Base-by-base conservation (phyloP, 441 rosid species). In the Populus trichocarpa region DNA sequence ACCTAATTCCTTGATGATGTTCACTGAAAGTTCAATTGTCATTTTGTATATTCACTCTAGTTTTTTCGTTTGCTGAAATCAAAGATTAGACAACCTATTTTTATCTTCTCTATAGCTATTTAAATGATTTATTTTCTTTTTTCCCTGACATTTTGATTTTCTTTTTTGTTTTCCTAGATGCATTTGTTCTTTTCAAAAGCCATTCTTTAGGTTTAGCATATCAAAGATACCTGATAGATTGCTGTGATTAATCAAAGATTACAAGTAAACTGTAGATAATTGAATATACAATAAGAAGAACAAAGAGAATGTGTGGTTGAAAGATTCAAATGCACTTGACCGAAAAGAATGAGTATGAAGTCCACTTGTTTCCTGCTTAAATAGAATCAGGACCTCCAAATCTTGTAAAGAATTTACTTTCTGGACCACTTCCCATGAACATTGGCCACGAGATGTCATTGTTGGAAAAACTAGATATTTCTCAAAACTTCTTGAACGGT, bases 381-480 rank as follows among this genome's bases (percentile, higher is more conserved):
- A 46, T 46, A 46, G 57, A 46, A 46, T 46, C 57, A 14, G 57
- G 57, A 14, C 57, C 57, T 46, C 57, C 57, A 46, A 46, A 46
- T 46, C 59, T 16, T 6, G 0, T 16, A 50, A 50, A 16, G 2
- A 77, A 36, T n/a, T 57, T 30, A 18, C 69, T 76, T 76, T 76
- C 79, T 10, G 74, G 79, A 16, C 12, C 26, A 38, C n/a, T 78
- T 66, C 80, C 80, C 67, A 28, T 14, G 14, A 72, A 72, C 23
- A 78, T 72, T 18, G 23, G 71, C 30, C 67, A 67, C 8, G 8
- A 46, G 70, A 72, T 78, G 79, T 74, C 80, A 65, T 32, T 14
- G n/a, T 67, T 23, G 5, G 25, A 38, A 9, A 72, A 50, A 18
- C 61, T 53, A 33, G 72, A 78, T 78, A 16, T 73, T 64, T 78